phyloP scores from a whole-genome alignment of 768 basidiomycete genomes.

The Leucocoprinus birnbaumii region DNA sequence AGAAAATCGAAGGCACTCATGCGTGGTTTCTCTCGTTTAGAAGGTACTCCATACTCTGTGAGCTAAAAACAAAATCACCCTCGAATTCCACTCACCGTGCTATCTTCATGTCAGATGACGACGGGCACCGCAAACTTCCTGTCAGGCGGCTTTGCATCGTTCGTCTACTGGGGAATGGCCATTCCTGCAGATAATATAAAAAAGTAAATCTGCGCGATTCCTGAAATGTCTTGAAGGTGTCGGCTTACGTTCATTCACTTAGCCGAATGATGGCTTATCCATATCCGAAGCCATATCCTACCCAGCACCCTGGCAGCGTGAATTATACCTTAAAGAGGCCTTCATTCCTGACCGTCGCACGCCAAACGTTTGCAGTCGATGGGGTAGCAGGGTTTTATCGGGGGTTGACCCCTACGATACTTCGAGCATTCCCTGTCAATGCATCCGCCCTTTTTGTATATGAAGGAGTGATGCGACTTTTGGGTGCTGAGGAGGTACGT shows the following conservation, averaged over 20 bases:
- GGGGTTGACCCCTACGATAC: constrained; percentile 63
- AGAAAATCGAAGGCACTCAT: constrained; percentile 46
- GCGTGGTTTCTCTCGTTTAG: constrained; percentile 51
- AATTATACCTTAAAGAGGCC: constrained; percentile 28
- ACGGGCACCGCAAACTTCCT: constrained; percentile 61
- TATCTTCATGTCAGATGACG: constrained; percentile 41
- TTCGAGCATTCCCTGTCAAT: constrained; percentile 78
- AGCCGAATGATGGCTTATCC: constrained; percentile 69
- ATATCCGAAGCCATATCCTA: constrained; percentile 40
- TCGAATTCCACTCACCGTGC: background rate
- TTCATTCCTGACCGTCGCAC: constrained; percentile 47
- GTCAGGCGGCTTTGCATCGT: constrained; percentile 60
- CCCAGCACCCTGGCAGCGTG: constrained; percentile 21
- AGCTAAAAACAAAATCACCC: constrained; percentile 11
- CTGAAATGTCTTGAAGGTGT: background rate
- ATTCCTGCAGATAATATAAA: constrained; percentile 82
- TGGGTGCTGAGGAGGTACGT: constrained; percentile 67
- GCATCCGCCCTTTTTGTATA: constrained; percentile 79
- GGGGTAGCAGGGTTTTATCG: constrained; percentile 59
- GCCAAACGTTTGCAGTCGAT: constrained; percentile 49
- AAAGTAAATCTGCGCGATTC: constrained; percentile 46
- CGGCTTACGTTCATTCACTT: constrained; percentile 10
- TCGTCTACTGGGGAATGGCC: constrained; percentile 65
- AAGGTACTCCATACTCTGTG: constrained; percentile 63
- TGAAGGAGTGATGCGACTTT: constrained; percentile 63